Percentiles rank a stretch among this genome's conserved stretches.
These are phyloP conservation scores for Lodderomyces theae DNA, from an alignment of 1,139 yeast species.

Conservation along the genomic window DNA sequence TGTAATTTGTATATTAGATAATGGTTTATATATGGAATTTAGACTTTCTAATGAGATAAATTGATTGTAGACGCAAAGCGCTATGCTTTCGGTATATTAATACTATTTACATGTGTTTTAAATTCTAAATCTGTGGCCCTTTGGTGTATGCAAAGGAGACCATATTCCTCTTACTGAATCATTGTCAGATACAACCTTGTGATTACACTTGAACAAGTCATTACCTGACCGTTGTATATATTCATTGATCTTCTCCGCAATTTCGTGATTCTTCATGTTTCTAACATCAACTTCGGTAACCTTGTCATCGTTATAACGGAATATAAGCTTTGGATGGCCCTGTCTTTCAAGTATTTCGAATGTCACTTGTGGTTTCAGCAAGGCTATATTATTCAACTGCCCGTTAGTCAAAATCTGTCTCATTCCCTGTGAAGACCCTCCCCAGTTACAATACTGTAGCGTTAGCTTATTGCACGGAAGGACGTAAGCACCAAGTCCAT, in stretches of 20 bases:
- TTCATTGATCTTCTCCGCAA: conserved; percentile 59
- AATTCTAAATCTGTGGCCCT: conserved; percentile 64
- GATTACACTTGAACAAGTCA: conserved; percentile 44
- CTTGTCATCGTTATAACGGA: conserved; percentile 48
- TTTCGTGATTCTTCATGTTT: conserved; percentile 59
- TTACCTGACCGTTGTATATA: conserved; percentile 41
- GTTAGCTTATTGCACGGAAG: conserved; percentile 71
- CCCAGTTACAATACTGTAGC: conserved; percentile 87
- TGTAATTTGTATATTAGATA: neutral
- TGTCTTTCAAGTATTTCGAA: conserved; percentile 65
- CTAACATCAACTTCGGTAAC: conserved; percentile 45
- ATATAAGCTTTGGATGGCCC: conserved; percentile 82
- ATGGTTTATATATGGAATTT: neutral
- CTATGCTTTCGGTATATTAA: neutral
- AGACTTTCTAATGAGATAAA: too few relatives aligned
- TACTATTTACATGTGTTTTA: conserved; percentile 18
- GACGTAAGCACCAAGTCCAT: conserved; percentile 80
- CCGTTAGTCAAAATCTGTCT: conserved; percentile 60
- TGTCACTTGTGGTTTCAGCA: conserved; percentile 60
- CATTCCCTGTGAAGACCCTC: conserved; percentile 88
- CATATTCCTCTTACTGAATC: conserved; percentile 93
- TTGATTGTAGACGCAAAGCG: neutral
- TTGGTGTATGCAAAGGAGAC: conserved; percentile 90
- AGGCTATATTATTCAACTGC: conserved; percentile 57
- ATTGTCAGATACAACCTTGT: conserved; percentile 76